Evolutionary conservation across 1,284 basidiomycete species (phyloP), one percentile per base, ranked within the genome.

Genomic region (Ceratobasidium papillatum): DNA sequence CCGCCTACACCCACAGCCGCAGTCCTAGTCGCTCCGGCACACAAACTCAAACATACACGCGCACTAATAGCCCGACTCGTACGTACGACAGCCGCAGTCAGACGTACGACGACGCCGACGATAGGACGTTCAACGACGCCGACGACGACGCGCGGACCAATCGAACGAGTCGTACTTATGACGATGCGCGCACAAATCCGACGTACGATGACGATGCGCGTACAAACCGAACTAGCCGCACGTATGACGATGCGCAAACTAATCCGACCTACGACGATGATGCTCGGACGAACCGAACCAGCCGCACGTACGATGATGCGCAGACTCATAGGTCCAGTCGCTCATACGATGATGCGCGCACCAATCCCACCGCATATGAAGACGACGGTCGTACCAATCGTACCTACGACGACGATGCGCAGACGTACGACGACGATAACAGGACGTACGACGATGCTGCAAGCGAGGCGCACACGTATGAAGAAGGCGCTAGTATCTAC

Each of bases 401-500:
- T 12, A 59, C 68, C 3, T 71, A 71, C 30, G 65, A 54, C 8
- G 54, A 54, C 34, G 19, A 41, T 30, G 45, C 43, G 45, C 43
- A 30, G 38, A 47, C 62, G 12, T 64, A 64, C 41, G 64, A 54
- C 17, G 64, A 68, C 68, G 68, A 71, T 30, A n/a, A 17, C 11
- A 32, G 51, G 47, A 54, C 65, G 8, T 68, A 68, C 36, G 68
- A 71, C 12, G 68, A 71, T n/a, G 65, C 52, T 41, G 36, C 45
- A n/a, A 71, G 68, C 54, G 68, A 71, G 25, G 65, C 51, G 2
- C 49, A 27, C 30, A 71, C 68, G 7, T 59, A 69, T 41, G 52
- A 71, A 11, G 68, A 49, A 27, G 68, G 68, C 27, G 56, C 54
- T 41, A 71, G 68, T 30, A 56, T 56, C 32, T 71, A 71, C 68